Evolutionary conservation across 148 eudicot genomes (phyloP).

Genomic region (Camellia japonica): DNA sequence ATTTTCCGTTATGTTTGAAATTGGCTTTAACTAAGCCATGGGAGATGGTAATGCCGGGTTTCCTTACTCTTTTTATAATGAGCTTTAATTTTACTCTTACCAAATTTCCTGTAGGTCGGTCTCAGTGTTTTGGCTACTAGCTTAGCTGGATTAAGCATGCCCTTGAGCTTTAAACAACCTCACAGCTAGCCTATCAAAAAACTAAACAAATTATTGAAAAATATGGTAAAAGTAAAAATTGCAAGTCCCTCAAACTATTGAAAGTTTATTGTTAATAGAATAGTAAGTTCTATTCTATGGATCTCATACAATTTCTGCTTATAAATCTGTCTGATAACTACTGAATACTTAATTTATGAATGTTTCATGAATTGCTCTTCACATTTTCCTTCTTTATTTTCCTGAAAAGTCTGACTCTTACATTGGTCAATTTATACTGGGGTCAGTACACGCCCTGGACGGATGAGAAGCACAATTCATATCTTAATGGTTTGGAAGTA

Average conservation of each 20-base stretch:
- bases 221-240: conserved; percentile 2
- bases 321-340: not conserved
- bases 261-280: not conserved
- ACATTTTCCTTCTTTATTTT: not conserved
- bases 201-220: not conserved
- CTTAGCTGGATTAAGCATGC: not conserved
- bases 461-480: conserved; percentile 37
- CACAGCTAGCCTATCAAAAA: not conserved
- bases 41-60: not conserved
- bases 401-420: not conserved
- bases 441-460: conserved; percentile 28
- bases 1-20: not conserved
- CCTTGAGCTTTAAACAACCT: not conserved
- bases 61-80: not conserved
- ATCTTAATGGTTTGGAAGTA: conserved; percentile 36
- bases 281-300: not conserved
- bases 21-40: not conserved
- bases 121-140: not conserved
- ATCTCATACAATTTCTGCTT: not conserved
- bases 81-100: not conserved
- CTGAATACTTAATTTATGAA: not conserved
- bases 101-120: not conserved
- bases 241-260: not conserved
- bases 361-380: not conserved
- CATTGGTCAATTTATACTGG: conserved; percentile 1